Percentiles rank a stretch among this genome's conserved stretches.
Evolutionary conservation across 495 filamentous ascomycete species (phyloP).

Genomic region (Aspergillus egyptiacus): DNA sequence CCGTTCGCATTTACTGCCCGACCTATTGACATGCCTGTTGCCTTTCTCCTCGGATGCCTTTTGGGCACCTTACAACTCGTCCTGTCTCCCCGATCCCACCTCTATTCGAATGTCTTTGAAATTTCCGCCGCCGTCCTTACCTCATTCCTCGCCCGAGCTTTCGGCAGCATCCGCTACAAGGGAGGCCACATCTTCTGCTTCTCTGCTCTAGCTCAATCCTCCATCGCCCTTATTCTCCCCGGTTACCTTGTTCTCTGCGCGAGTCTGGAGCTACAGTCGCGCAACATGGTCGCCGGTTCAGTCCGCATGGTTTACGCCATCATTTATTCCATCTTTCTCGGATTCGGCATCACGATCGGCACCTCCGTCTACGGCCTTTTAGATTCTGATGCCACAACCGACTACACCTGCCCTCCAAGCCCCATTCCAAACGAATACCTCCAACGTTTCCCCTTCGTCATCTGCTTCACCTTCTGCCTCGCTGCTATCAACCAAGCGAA

Average conservation of each 20-base stretch:
- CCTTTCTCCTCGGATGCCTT: constrained; percentile 78
- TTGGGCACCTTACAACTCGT: constrained; percentile 79
- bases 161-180: constrained; percentile 66
- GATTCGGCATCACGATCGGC: constrained; percentile 95
- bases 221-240: constrained; percentile 87
- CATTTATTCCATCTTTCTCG: constrained; percentile 91
- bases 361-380: constrained; percentile 83
- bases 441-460: constrained; percentile 63
- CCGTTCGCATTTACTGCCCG: constrained; percentile 89
- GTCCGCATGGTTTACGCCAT: constrained; percentile 95
- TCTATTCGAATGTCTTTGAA: constrained; percentile 83
- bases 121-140: constrained; percentile 81
- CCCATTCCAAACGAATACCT: constrained; percentile 48
- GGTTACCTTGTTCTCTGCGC: constrained; percentile 82
- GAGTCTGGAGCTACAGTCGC: constrained; percentile 80
- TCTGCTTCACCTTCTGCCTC: constrained; percentile 75
- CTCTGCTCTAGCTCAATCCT: constrained; percentile 81
- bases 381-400: constrained; percentile 66
- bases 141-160: constrained; percentile 81
- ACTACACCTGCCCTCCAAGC: constrained; percentile 56
- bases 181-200: constrained; percentile 77
- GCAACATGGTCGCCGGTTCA: constrained; percentile 79
- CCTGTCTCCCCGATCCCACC: constrained; percentile 68
- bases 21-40: constrained; percentile 80
- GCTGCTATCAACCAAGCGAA: constrained; percentile 85